Conservation (phyloP, 2,329 filamentous ascomycete species). For the Didymellaceae sp. region DNA sequence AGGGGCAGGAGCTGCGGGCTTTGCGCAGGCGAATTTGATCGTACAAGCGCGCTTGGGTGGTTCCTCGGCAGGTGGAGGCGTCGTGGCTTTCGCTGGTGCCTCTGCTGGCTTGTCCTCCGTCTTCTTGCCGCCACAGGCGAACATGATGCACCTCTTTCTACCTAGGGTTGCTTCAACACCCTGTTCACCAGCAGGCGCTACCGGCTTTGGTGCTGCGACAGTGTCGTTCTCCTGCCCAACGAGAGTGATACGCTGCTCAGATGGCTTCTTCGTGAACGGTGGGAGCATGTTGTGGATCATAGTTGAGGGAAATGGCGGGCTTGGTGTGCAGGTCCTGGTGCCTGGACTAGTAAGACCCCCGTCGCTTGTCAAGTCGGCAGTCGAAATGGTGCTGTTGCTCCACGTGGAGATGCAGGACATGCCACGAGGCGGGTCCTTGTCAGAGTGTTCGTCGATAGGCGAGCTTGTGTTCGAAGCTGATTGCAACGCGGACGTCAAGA, state of each 20-base stretch:
- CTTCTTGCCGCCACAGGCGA: constrained; percentile 73
- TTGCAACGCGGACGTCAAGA: constrained; percentile 83
- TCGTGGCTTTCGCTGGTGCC: constrained; percentile 27
- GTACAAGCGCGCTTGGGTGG: constrained; percentile 63
- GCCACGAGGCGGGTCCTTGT: constrained; percentile 47
- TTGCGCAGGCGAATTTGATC: constrained; percentile 75
- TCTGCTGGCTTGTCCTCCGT: constrained; percentile 49
- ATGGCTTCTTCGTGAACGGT: constrained; percentile 47
- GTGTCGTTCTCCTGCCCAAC: constrained; percentile 42
- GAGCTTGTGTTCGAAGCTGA: constrained; percentile 51
- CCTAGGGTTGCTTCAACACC: constrained; percentile 68
- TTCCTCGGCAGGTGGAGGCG: constrained; percentile 28
- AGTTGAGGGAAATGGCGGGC: constrained; percentile 76
- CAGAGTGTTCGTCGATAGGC: constrained; percentile 52
- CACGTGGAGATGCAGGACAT: constrained; percentile 69
- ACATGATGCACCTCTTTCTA: constrained; percentile 89
- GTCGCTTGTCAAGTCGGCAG: constrained; percentile 92
- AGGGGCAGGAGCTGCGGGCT: constrained; percentile 4
- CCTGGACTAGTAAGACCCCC: constrained; percentile 86
- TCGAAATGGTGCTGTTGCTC: constrained; percentile 83
- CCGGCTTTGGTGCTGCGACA: constrained; percentile 16
- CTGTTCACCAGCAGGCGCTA: constrained; percentile 55
- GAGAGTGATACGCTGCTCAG: constrained; percentile 48
- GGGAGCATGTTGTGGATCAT: constrained; percentile 49
- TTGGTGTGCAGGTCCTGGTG: constrained; percentile 82